These are phyloP conservation scores for Sarcodon sp. DNA, from an alignment of 768 basidiomycete species.

Conservation along the genomic window DNA sequence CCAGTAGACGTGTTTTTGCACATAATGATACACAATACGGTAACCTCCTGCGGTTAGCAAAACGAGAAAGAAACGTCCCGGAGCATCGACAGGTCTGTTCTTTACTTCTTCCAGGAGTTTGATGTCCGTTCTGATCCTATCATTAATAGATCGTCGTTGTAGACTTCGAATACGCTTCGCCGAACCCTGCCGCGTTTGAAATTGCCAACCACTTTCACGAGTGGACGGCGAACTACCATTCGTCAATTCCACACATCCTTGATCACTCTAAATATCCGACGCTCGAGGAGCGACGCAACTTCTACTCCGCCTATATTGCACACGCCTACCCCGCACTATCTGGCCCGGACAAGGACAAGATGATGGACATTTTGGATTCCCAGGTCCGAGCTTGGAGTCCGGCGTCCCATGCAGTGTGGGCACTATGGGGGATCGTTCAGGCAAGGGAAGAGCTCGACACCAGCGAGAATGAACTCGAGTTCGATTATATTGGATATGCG, in stretches of 20 bases:
- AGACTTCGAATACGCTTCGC: constrained; percentile 94
- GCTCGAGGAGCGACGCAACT: constrained; percentile 58
- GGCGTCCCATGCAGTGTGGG: constrained; percentile 86
- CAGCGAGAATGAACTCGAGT: constrained; percentile 50
- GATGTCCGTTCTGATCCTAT: constrained; percentile 2
- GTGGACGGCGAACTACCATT: constrained; percentile 90
- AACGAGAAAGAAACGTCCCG: constrained; percentile 38
- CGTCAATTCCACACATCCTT: constrained; percentile 52
- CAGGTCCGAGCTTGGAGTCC: constrained; percentile 87
- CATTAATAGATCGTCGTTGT: constrained; percentile 75
- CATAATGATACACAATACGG: constrained; percentile 98
- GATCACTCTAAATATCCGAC: constrained; percentile 61
- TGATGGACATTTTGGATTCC: constrained; percentile 49
- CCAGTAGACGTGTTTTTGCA: constrained; percentile 61
- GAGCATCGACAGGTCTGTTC: constrained; percentile 64
- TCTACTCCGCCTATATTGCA: constrained; percentile 74
- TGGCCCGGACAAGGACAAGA: constrained; percentile 21
- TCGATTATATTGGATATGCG: constrained; percentile 85
- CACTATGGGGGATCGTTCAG: constrained; percentile 90
- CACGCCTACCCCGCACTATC: constrained; percentile 25
- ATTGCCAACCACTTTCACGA: constrained; percentile 97
- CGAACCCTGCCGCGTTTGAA: constrained; percentile 89
- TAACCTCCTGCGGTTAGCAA: constrained; percentile 69
- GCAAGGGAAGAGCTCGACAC: constrained; percentile 63
- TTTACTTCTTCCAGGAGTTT: constrained; percentile 2